Evolutionary conservation across 2,329 filamentous ascomycete genomes (phyloP), one percentile per base, ranked within the genome.

Genomic region (Dactylellina leptospora): DNA sequence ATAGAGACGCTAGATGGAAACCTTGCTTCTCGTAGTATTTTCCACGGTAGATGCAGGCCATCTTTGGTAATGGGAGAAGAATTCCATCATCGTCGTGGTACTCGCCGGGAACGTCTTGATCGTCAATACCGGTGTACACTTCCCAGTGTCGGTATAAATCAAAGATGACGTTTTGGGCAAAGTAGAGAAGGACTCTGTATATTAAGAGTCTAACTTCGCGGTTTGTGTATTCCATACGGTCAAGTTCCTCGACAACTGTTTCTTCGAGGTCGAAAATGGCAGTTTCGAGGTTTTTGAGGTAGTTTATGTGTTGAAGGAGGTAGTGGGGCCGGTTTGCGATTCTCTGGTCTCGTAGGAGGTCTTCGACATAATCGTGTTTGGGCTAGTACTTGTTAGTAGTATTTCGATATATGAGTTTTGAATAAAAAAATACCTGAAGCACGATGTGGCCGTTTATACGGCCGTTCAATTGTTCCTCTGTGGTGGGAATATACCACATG

Each of bases 71-170:
- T 16, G 48, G 48, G 20, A 53, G 48, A n/a, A 53, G 27, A 23
- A 53, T 53, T 23, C 48, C 48, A 18, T 53, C 48, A 30, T 53
- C 48, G 9, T 53, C 48, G 16, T 53, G 48, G 18, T 53, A 53
- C 18, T 53, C 48, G 22, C 48, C 48, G 28, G 48, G 48, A 22
- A 53, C 28, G 11, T 53, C 48, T n/a, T 38, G 48, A 18, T 53
- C 48, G 30, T 38, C 48, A 18, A 53, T 30, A 13, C 48, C 48
- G n/a, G 48, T 53, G 16, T 53, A 53, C 9, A 53, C 48, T n/a
- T 53, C 48, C 48, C 48, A 53, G 18, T 53, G 48, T n/a, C 48
- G 48, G 28, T 36, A 53, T n/a, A 53, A 30, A n/a, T 53, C 48
- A 8, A 53, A 53, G 16, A 53, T 53, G 28, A 53, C 48, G 16